These are phyloP conservation scores for Eragrostis nindensis DNA, from an alignment of 176 grass and related monocot species.

Conservation along the genomic window DNA sequence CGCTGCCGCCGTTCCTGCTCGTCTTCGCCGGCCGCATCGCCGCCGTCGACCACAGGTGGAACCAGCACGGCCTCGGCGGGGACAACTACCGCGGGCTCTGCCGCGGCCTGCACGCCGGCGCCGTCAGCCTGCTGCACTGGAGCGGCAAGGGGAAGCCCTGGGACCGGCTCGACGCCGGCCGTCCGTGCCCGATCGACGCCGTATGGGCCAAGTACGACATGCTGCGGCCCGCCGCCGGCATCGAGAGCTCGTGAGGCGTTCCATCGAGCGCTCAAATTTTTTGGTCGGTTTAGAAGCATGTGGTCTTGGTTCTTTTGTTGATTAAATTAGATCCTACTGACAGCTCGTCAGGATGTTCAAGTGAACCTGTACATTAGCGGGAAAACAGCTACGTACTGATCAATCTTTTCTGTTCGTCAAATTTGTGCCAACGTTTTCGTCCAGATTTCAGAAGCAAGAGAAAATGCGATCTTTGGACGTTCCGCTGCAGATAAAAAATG, in stretches of 20 bases:
- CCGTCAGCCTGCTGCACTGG: slow-evolving; percentile 91
- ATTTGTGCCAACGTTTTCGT: neutral
- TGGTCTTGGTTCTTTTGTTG: slow-evolving; percentile 45
- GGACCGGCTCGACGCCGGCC: slow-evolving; percentile 62
- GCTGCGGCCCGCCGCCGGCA: slow-evolving; percentile 40
- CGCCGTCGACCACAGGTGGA: slow-evolving; percentile 76
- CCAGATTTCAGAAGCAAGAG: neutral
- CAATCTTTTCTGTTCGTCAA: neutral
- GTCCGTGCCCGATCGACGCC: slow-evolving; percentile 76
- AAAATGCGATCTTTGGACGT: neutral
- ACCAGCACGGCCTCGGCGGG: slow-evolving; percentile 91
- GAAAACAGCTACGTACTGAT: neutral
- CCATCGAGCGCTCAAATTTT: slow-evolving; percentile 8
- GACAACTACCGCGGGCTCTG: slow-evolving; percentile 82
- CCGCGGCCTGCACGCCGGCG: slow-evolving; percentile 76
- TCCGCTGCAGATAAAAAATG: neutral
- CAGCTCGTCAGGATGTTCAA: slow-evolving; percentile 25
- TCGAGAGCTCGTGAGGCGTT: slow-evolving; percentile 52
- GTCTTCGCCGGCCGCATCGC: slow-evolving; percentile 82
- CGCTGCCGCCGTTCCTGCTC: slow-evolving; percentile 84
- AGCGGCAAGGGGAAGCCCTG: slow-evolving; percentile 91
- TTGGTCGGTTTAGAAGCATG: slow-evolving; percentile 13
- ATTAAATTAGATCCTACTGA: neutral
- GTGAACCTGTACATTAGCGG: slow-evolving; percentile 38
- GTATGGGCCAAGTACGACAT: slow-evolving; percentile 90